Evolutionary conservation across 371 early-diverging fungal genomes (phyloP).

Genomic region (Rhizomucor miehei): DNA sequence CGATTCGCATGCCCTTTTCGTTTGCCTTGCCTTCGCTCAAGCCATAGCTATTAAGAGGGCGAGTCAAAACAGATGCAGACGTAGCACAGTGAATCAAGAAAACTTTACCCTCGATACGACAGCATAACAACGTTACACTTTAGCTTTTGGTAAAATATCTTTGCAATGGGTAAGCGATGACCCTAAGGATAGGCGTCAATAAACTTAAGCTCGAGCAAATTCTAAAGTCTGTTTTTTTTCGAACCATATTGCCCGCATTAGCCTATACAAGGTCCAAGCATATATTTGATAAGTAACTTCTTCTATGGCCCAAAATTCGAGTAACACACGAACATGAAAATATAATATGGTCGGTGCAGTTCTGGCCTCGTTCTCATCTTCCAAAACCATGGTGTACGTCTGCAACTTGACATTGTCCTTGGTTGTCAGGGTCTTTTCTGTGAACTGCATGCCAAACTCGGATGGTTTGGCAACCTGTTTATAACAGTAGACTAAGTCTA

Average conservation of each 20-base stretch:
- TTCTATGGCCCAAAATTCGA: background rate
- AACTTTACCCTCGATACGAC: slow-evolving; percentile 85
- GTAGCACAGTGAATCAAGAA: background rate
- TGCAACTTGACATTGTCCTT: slow-evolving; percentile 77
- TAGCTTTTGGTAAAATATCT: slow-evolving; percentile 57
- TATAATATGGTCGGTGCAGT: slow-evolving; percentile 76
- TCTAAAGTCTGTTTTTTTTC: background rate
- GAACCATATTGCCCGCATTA: slow-evolving; percentile 95
- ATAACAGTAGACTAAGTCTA: background rate
- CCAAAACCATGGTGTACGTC: slow-evolving; percentile 74
- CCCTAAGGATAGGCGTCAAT: slow-evolving; percentile 49
- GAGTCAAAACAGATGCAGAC: background rate
- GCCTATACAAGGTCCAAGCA: slow-evolving; percentile 40
- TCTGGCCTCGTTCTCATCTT: slow-evolving; percentile 51
- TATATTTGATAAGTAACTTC: background rate
- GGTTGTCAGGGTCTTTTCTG: slow-evolving; percentile 76
- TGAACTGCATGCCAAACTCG: slow-evolving; percentile 65
- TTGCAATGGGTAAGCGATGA: slow-evolving; percentile 88
- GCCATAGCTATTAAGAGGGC: slow-evolving; percentile 66
- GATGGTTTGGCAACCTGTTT: slow-evolving; percentile 71
- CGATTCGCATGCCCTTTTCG: slow-evolving; percentile 85
- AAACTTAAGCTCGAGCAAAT: too few relatives aligned
- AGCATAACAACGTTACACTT: slow-evolving; percentile 90
- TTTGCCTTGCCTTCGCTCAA: slow-evolving; percentile 80
- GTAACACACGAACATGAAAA: slow-evolving; percentile 63